phyloP scores from a whole-genome alignment of 1,284 basidiomycete species.

The Schizophyllum commune region DNA sequence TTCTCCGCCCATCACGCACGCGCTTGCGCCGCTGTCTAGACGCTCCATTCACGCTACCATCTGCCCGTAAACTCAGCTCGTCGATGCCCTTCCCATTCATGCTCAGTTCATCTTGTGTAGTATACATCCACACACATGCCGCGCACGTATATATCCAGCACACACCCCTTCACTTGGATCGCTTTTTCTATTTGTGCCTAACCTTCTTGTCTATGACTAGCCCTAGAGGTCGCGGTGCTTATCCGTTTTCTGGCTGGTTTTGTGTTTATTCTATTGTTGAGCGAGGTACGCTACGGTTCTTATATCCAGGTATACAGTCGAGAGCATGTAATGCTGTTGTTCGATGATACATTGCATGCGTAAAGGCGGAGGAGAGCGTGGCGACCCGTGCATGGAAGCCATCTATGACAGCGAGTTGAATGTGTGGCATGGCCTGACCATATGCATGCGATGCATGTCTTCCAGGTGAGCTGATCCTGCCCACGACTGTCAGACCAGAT shows the following conservation, averaged over 20 bases:
- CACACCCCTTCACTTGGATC: neutral
- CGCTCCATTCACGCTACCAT: neutral
- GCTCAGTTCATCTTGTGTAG: neutral
- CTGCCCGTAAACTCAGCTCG: neutral
- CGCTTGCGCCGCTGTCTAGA: neutral
- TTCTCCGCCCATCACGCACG: neutral
- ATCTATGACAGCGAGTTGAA: too few species aligned
- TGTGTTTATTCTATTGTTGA: neutral
- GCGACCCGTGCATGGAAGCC: too few species aligned
- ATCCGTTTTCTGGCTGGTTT: neutral
- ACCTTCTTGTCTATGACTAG: neutral
- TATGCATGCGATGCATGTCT: too few species aligned
- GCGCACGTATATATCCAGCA: neutral
- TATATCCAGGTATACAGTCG: neutral
- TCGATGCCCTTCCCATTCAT: neutral
- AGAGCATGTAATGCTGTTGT: neutral
- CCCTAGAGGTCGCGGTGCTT: neutral
- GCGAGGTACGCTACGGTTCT: neutral
- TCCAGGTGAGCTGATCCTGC: too few species aligned
- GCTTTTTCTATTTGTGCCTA: neutral
- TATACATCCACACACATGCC: neutral
- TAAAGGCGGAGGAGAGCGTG: too few species aligned
- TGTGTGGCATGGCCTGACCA: too few species aligned
- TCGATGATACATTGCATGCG: neutral
- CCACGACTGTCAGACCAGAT: too few species aligned